Evolutionary conservation across 306 rosid genomes (phyloP).

Genomic region (Alnus rubra): DNA sequence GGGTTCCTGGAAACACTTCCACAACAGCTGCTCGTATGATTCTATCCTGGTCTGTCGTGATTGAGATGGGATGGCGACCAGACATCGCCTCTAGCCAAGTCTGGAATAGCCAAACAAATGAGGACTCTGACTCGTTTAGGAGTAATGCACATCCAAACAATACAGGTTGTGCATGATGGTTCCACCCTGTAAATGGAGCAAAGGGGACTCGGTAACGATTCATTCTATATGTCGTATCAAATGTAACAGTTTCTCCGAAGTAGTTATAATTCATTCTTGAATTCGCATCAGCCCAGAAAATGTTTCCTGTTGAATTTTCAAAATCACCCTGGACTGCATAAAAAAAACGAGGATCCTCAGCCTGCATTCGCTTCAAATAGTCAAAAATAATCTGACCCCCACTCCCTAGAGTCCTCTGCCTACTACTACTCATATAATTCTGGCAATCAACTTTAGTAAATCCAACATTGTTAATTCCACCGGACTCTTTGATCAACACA

Average conservation of each 20-base stretch:
- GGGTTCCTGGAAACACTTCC: conserved; percentile 31
- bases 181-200: conserved; percentile 50
- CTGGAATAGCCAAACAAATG: conserved; percentile 47
- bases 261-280: conserved; percentile 35
- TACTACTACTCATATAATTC: conserved; percentile 44
- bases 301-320: conserved; percentile 31
- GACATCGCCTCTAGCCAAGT: conserved; percentile 44
- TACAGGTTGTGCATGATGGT: conserved; percentile 43
- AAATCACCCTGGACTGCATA: conserved; percentile 40
- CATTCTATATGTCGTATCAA: conserved; percentile 39
- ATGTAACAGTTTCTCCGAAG: conserved; percentile 45
- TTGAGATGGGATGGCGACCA: conserved; percentile 34
- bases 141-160: conserved; percentile 50
- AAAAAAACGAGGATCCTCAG: conserved; percentile 37
- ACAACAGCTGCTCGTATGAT: conserved; percentile 36
- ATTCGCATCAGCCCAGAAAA: conserved; percentile 42
- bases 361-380: conserved; percentile 40
- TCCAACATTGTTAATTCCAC: conserved; percentile 40
- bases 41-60: conserved; percentile 42
- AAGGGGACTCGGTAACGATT: conserved; percentile 42
- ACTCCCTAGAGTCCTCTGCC: conserved; percentile 41
- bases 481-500: conserved; percentile 36
- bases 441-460: conserved; percentile 46
- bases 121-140: conserved; percentile 46
- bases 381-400: conserved; percentile 42